Base-by-base conservation (phyloP, 1,284 basidiomycete genomes). In the Cryptococcus sp. region DNA sequence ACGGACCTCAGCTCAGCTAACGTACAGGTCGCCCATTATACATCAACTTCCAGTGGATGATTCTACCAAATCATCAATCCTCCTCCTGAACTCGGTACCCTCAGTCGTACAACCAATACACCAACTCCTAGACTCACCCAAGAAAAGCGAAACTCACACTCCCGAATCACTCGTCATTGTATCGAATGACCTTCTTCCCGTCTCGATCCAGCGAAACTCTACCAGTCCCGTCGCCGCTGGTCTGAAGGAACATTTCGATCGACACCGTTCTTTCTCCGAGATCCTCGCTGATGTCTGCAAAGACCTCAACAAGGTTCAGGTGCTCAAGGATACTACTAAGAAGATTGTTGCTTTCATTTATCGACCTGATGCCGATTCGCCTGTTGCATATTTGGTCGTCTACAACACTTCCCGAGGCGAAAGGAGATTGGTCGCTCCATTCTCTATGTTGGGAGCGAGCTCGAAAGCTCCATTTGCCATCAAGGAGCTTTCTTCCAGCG, bases 41-140 rank as follows among this genome's bases (percentile, higher is more conserved):
- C 32, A 31, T 18, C 28, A 44, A n/a, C 3, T 57, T 31, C 56
- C 56, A n/a, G 21, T 47, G 4, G 21, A 46, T 10, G 21, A n/a
- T 2, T 18, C 44, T 9, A 18, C 34, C 7, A 22, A 37, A 3
- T 43, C 49, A 9, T 42, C 44, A 2, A 18, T 57, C 34, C 22
- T 42, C 13, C 47, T 57, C 7, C 44, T 55, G 14, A 19, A 45
- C 16, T 39, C 36, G 7, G 39, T 37, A 1, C n/a, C 39, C 1
- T 41, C 43, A 9, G 31, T 46, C 9, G 9, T 43, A 16, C 51
- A 53, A 18, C 46, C 36, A 4, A 39, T 46, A 1, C 36, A 45
- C 23, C 31, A 44, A 13, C 39, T 56, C 24, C 44, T 32, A n/a
- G 39, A 43, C 7, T n/a, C 14, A 4, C 36, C 36, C 18, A 39